Evolutionary conservation across 495 filamentous ascomycete genomes (phyloP).

Genomic region (Talaromyces wortmannii): DNA sequence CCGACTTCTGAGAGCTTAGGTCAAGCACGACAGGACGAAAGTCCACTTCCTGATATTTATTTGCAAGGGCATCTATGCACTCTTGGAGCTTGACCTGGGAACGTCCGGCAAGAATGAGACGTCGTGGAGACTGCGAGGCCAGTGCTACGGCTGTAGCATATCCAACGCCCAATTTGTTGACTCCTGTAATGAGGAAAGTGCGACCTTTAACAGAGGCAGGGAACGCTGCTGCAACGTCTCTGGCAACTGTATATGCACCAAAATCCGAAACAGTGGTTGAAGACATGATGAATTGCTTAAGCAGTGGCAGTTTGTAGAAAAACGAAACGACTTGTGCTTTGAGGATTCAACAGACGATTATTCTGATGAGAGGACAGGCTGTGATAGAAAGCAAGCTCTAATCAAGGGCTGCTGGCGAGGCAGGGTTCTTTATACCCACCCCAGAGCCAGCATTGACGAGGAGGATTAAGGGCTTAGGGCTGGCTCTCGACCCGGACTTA

Average conservation of each 20-base stretch:
- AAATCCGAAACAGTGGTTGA: neutral
- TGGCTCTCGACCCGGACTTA: neutral
- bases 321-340: too few species aligned
- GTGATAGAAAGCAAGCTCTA: neutral
- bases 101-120: constrained; percentile 53
- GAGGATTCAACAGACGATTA: neutral
- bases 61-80: constrained; percentile 24
- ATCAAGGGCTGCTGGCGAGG: too few species aligned
- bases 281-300: neutral
- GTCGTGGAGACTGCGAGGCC: constrained; percentile 18
- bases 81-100: constrained; percentile 26
- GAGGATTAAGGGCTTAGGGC: neutral
- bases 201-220: neutral
- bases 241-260: neutral
- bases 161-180: neutral
- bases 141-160: neutral
- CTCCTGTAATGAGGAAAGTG: neutral
- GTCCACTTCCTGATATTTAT: constrained; percentile 16
- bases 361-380: neutral
- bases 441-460: too few species aligned
- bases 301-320: too few species aligned
- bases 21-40: constrained; percentile 32
- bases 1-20: constrained; percentile 30
- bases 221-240: neutral
- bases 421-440: too few species aligned